These are phyloP conservation scores for Setomelanomma holmii DNA, from an alignment of 2,329 filamentous ascomycete species.

Conservation along the genomic window DNA sequence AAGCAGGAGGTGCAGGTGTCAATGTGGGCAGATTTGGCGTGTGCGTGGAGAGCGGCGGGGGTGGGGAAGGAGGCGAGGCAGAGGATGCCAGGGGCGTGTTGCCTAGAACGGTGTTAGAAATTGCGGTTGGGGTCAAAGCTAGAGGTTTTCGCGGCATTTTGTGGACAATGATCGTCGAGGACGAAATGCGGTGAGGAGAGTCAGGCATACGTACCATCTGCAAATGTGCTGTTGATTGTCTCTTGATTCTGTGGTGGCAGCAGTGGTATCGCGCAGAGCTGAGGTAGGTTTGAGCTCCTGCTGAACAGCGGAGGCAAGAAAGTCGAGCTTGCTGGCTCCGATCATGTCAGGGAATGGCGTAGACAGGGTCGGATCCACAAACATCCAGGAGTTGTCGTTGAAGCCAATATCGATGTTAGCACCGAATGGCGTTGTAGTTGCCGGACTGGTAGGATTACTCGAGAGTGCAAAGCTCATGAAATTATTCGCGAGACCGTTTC, in stretches of 20 bases:
- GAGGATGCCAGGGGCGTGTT: constrained; percentile 32
- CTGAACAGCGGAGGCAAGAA: constrained; percentile 37
- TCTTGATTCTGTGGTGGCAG: constrained; percentile 5
- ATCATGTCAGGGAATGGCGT: constrained; percentile 17
- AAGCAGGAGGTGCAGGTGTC: constrained; percentile 43
- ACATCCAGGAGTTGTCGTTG: constrained; percentile 37
- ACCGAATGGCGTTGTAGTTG: constrained; percentile 26
- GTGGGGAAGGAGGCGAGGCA: constrained; percentile 39
- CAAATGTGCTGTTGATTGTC: constrained; percentile 31
- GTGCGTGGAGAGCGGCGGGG: constrained; percentile 42
- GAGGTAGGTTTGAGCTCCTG: constrained; percentile 29
- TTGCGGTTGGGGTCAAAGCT: background rate
- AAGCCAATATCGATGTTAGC: constrained; percentile 26
- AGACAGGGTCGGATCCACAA: constrained; percentile 31
- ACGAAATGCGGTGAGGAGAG: background rate
- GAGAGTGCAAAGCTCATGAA: constrained; percentile 36
- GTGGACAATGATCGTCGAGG: background rate
- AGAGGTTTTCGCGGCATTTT: background rate
- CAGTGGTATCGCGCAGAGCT: constrained; percentile 13
- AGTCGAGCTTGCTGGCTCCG: constrained; percentile 34
- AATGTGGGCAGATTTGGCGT: constrained; percentile 45
- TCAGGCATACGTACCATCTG: constrained; percentile 34
- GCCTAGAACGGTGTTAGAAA: constrained; percentile 12
- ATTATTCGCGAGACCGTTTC: constrained; percentile 34
- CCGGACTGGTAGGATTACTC: constrained; percentile 26